A percentile compares a stretch with the other conserved stretches of the same genome.
phyloP scores from a whole-genome alignment of 495 filamentous ascomycete genomes.

The Hapsidospora chrysogenum region DNA sequence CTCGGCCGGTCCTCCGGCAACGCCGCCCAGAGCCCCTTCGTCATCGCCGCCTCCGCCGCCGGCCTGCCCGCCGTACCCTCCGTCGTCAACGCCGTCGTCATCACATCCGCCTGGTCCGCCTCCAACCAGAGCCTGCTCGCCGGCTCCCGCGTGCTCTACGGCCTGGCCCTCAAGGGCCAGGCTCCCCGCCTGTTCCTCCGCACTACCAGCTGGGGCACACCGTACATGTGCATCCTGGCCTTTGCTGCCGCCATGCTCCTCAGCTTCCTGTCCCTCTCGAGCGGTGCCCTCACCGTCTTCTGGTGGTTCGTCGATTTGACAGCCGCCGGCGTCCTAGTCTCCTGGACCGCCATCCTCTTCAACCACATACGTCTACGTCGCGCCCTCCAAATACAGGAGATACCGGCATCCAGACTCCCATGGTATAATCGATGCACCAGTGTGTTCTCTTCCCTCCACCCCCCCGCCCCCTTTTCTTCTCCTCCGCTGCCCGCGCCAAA shows the following conservation, averaged over 20 bases:
- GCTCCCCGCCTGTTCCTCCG: constrained; percentile 39
- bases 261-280: constrained; percentile 14
- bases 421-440: constrained; percentile 31
- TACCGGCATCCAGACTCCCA: constrained; percentile 29
- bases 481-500: not conserved
- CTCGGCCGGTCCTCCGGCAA: constrained; percentile 24
- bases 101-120: constrained; percentile 37
- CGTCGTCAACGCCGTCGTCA: constrained; percentile 58
- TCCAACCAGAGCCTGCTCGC: constrained; percentile 48
- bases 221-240: constrained; percentile 33
- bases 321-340: constrained; percentile 49
- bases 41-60: constrained; percentile 47
- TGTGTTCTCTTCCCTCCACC: too few relatives aligned
- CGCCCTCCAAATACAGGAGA: constrained; percentile 33
- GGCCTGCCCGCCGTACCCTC: constrained; percentile 48
- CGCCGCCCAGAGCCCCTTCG: constrained; percentile 42
- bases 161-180: constrained; percentile 38
- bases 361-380: constrained; percentile 61
- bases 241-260: constrained; percentile 31
- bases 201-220: constrained; percentile 40
- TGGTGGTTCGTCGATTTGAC: constrained; percentile 54
- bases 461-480: not conserved
- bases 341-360: constrained; percentile 53
- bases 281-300: constrained; percentile 19
- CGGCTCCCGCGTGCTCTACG: constrained; percentile 47